Percentiles rank a stretch among this genome's conserved stretches.
Conservation (phyloP, 116 monocot species). For the Papilionanthe hybrid region DNA sequence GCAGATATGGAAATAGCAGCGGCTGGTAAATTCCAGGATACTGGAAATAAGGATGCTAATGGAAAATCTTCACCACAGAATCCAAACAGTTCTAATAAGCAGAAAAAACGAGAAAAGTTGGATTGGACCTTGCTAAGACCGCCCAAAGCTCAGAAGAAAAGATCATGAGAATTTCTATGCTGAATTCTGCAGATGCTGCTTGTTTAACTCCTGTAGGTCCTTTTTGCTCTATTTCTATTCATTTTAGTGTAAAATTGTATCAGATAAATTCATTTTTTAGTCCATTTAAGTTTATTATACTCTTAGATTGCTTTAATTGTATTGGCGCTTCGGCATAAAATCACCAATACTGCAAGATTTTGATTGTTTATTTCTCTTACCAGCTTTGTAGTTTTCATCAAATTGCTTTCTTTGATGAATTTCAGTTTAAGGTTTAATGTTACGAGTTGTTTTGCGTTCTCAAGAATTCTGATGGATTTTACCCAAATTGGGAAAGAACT, state of each 20-base stretch:
- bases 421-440: too few species aligned
- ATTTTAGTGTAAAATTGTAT: slow-evolving; percentile 4
- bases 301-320: background rate
- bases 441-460: too few species aligned
- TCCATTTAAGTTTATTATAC: background rate
- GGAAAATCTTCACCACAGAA: slow-evolving; percentile 27
- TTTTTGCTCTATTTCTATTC: background rate
- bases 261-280: background rate
- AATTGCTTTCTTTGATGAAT: too few species aligned
- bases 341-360: too few species aligned
- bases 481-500: too few species aligned
- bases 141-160: slow-evolving; percentile 36
- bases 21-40: slow-evolving; percentile 7
- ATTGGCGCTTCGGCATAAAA: too few species aligned
- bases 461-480: too few species aligned
- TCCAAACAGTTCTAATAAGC: slow-evolving; percentile 31
- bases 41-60: slow-evolving; percentile 11
- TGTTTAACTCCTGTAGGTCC: background rate
- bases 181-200: background rate
- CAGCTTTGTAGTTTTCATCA: too few species aligned
- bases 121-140: slow-evolving; percentile 79
- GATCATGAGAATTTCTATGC: background rate
- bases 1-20: slow-evolving; percentile 20
- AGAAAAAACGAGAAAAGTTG: slow-evolving; percentile 57
- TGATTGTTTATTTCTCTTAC: too few species aligned